phyloP scores from a whole-genome alignment of 257 asterid species.

The Echium plantagineum region DNA sequence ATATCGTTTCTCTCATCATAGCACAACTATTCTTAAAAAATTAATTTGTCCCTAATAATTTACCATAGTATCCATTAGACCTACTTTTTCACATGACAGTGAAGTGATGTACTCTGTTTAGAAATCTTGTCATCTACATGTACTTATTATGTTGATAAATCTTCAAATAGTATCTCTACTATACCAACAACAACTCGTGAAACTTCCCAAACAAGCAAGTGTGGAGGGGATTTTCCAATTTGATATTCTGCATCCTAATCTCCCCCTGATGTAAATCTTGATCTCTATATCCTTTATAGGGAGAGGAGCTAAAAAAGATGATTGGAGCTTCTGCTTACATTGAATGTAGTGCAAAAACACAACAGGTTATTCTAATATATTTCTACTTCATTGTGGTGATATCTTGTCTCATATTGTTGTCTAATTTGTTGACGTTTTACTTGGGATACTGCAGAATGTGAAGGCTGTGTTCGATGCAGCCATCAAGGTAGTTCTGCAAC shows the following conservation, averaged over 20 bases:
- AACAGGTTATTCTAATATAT: constrained; percentile 35
- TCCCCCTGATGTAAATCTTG: constrained; percentile 5
- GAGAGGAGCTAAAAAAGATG: constrained; percentile 69
- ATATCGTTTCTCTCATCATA: background rate
- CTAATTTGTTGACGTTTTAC: background rate
- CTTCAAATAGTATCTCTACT: background rate
- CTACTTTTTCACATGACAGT: background rate
- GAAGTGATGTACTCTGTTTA: background rate
- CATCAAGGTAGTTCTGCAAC: constrained; percentile 61
- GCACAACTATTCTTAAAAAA: background rate
- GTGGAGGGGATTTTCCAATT: background rate
- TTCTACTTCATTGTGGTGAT: background rate
- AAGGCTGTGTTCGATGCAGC: constrained; percentile 77
- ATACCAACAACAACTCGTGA: background rate
- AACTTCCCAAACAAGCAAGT: background rate
- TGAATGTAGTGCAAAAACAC: constrained; percentile 81
- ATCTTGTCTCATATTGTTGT: background rate
- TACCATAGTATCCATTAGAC: background rate
- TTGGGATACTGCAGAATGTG: constrained; percentile 40
- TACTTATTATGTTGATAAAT: background rate
- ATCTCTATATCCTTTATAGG: constrained; percentile 29
- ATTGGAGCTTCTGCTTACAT: constrained; percentile 70
- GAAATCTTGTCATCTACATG: background rate
- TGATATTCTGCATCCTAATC: background rate
- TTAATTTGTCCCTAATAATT: background rate